Evolutionary conservation across 768 basidiomycete genomes (phyloP).

Genomic region (Fomitopsis pulvina): DNA sequence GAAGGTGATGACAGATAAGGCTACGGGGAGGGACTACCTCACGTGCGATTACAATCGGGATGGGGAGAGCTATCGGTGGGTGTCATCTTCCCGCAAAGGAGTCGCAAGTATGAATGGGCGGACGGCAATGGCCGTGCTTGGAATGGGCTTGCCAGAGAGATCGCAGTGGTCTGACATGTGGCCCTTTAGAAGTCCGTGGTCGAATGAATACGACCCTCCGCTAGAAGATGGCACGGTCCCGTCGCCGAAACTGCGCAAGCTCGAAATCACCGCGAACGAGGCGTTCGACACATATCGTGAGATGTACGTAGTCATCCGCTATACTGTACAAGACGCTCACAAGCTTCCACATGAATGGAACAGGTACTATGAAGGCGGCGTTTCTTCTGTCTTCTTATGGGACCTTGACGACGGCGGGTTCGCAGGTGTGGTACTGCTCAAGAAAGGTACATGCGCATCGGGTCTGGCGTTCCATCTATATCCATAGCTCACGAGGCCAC

Average conservation of each 20-base stretch:
- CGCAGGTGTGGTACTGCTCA: conserved; percentile 92
- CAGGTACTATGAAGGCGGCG: conserved; percentile 97
- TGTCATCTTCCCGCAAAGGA: background rate
- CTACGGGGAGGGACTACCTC: conserved; percentile 83
- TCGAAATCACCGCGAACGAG: conserved; percentile 91
- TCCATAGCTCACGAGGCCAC: background rate
- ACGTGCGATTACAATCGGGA: conserved; percentile 93
- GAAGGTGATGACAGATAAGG: conserved; percentile 70
- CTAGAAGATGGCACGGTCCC: conserved; percentile 87
- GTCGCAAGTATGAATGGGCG: background rate
- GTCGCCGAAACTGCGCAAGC: conserved; percentile 74
- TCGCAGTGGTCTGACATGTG: background rate
- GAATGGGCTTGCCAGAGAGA: background rate
- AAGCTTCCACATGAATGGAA: background rate
- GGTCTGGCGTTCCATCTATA: background rate
- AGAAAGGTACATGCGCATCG: conserved; percentile 65
- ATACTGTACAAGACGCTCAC: background rate
- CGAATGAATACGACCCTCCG: conserved; percentile 91
- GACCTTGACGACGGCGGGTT: conserved; percentile 95
- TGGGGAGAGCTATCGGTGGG: conserved; percentile 82
- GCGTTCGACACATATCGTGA: conserved; percentile 98
- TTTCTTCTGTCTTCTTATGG: conserved; percentile 97
- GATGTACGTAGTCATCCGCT: conserved; percentile 46
- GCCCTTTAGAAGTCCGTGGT: conserved; percentile 73
- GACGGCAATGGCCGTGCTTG: background rate